Conservation (phyloP, 2,329 filamentous ascomycete genomes). For the Neoarthrinium moseri region DNA sequence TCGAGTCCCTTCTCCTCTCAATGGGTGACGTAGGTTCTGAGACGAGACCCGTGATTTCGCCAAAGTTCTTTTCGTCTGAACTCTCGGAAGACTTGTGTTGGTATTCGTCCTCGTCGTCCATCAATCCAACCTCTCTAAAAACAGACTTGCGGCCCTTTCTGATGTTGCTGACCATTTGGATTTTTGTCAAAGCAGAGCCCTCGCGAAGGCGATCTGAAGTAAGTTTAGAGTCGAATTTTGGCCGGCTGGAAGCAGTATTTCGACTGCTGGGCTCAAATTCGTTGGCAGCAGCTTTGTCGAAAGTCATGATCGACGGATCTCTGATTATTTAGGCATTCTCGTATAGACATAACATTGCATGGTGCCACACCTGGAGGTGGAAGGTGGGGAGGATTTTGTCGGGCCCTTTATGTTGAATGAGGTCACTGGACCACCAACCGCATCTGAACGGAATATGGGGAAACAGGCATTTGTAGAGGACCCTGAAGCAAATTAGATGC, state of each 20-base stretch:
- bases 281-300: slow-evolving; percentile 16
- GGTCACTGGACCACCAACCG: slow-evolving; percentile 9
- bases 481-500: neutral
- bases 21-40: slow-evolving; percentile 24
- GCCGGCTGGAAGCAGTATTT: slow-evolving; percentile 28
- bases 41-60: slow-evolving; percentile 25
- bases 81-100: slow-evolving; percentile 13
- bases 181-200: slow-evolving; percentile 37
- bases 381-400: slow-evolving; percentile 7
- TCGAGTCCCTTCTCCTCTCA: slow-evolving; percentile 18
- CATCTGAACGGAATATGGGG: too few relatives aligned
- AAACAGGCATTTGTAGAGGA: too few relatives aligned
- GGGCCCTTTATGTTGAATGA: neutral
- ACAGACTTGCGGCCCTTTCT: slow-evolving; percentile 50
- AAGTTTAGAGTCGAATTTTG: slow-evolving; percentile 48
- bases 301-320: slow-evolving; percentile 16
- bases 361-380: slow-evolving; percentile 6
- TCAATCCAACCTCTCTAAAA: slow-evolving; percentile 51
- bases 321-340: slow-evolving; percentile 6
- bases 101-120: slow-evolving; percentile 20
- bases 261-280: slow-evolving; percentile 14
- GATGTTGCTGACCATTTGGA: slow-evolving; percentile 43
- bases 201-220: slow-evolving; percentile 53
- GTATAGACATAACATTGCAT: neutral
- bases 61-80: slow-evolving; percentile 29